Evolutionary conservation across 495 filamentous ascomycete genomes (phyloP), one percentile per base, ranked within the genome.

Genomic region (Pyronema omphalodes): DNA sequence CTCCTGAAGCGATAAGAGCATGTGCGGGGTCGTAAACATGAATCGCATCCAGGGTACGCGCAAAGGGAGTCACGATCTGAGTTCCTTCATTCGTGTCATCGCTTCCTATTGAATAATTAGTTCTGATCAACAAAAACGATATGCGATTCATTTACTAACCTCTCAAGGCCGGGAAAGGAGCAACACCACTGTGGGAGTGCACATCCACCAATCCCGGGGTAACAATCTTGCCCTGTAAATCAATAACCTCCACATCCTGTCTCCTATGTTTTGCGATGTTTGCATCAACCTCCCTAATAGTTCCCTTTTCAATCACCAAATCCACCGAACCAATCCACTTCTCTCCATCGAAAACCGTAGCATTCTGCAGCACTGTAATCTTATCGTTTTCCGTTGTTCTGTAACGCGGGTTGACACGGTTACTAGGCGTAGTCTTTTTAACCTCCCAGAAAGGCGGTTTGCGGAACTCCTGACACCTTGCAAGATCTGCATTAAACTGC

Each of bases 131-230:
- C 2, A 29, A 29, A 29, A 41, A 54, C 47, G 44, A 66, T 66
- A 34, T 60, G 55, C 0, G 66, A 56, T 47, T 64, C 62, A n/a
- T 1, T 51, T 57, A 11, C 23, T 65, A 55, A 3, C 58, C 54
- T 18, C 56, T 55, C n/a, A 67, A 56, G 15, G 56, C 64, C 3
- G 67, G 63, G 39, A 57, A 60, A 14, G 46, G 48, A 9, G 54
- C 23, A 15, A 58, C 41, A 14, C 61, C 43, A 51, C 63, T 62
- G 65, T 83, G 80, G 39, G 70, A 75, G 66, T 83, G 80, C 76
- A 83, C 79, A 59, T 82, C 79, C 37, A 82, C 76, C 54, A 82
- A 73, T 39, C 79, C 80, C 11, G 70, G 71, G 4, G 80, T 83
- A 6, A 83, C 66, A 37, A 68, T 74, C n/a, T 72, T 68, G 9